phyloP scores from a whole-genome alignment of 78 protist genomes.

The Protostelium mycophagum region DNA sequence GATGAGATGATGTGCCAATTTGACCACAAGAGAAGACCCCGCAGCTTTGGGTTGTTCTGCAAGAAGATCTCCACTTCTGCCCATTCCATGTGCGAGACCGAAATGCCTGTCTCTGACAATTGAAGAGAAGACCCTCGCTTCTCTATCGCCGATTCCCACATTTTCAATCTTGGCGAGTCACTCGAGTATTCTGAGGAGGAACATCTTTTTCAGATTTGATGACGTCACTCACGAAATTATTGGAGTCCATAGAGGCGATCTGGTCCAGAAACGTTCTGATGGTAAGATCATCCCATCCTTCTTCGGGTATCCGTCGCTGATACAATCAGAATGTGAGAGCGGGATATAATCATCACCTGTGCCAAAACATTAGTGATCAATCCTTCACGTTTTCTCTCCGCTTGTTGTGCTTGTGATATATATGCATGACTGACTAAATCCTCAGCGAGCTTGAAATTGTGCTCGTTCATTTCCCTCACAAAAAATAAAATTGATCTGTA shows the following conservation, averaged over 20 bases:
- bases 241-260: constrained; percentile 85
- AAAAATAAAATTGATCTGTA: too few species aligned
- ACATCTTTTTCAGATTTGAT: too few species aligned
- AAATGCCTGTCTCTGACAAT: constrained; percentile 66
- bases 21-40: constrained; percentile 93
- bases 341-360: constrained; percentile 25
- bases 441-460: constrained; percentile 42
- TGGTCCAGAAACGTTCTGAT: constrained; percentile 65
- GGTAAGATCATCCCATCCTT: constrained; percentile 75
- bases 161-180: constrained; percentile 43
- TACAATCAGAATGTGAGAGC: not conserved
- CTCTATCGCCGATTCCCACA: constrained; percentile 98
- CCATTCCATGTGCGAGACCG: constrained; percentile 93
- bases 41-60: constrained; percentile 99
- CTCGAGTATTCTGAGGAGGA: too few species aligned
- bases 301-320: constrained; percentile 77
- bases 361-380: constrained; percentile 23
- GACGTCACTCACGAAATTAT: constrained; percentile 58
- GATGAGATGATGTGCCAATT: constrained; percentile 64
- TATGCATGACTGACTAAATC: constrained; percentile 51
- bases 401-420: constrained; percentile 57
- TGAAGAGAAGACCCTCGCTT: constrained; percentile 81
- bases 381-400: constrained; percentile 24
- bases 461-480: constrained; percentile 74
- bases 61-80: constrained; percentile 95